Conservation (phyloP, 2,329 filamentous ascomycete species). For the Botryotinia globosa region DNA sequence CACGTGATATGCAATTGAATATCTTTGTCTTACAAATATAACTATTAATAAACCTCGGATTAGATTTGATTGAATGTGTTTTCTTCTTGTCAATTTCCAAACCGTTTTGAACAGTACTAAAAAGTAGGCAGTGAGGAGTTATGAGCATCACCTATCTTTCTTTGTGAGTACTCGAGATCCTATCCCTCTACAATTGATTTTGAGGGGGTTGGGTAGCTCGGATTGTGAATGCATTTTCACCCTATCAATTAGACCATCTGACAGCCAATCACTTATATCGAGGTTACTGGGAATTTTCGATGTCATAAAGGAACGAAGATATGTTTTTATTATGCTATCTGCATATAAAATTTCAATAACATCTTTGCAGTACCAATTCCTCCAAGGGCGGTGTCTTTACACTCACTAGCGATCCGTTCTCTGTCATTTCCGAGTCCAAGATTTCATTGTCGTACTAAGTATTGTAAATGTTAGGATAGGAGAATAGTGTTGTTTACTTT, state of each 20-base stretch:
- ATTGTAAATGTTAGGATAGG: background rate
- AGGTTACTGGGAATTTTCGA: background rate
- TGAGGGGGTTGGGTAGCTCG: background rate
- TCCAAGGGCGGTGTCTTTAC: background rate
- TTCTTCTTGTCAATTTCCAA: background rate
- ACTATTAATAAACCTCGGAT: background rate
- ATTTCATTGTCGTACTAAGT: background rate
- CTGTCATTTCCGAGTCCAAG: background rate
- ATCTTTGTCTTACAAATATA: background rate
- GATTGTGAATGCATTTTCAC: background rate
- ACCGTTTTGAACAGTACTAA: background rate
- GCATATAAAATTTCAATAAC: background rate
- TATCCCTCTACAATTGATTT: background rate
- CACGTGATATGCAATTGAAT: constrained; percentile 6
- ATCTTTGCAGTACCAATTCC: background rate
- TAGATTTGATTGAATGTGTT: background rate
- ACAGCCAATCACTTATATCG: background rate
- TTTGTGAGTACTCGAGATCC: background rate
- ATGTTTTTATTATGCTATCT: background rate
- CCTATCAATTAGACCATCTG: background rate
- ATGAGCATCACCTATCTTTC: background rate
- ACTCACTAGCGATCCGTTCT: background rate
- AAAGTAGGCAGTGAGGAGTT: background rate
- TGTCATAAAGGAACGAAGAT: background rate
- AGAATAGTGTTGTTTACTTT: background rate